These are phyloP conservation scores for Serpula lacrymans DNA, from an alignment of 768 basidiomycete genomes.

Conservation along the genomic window DNA sequence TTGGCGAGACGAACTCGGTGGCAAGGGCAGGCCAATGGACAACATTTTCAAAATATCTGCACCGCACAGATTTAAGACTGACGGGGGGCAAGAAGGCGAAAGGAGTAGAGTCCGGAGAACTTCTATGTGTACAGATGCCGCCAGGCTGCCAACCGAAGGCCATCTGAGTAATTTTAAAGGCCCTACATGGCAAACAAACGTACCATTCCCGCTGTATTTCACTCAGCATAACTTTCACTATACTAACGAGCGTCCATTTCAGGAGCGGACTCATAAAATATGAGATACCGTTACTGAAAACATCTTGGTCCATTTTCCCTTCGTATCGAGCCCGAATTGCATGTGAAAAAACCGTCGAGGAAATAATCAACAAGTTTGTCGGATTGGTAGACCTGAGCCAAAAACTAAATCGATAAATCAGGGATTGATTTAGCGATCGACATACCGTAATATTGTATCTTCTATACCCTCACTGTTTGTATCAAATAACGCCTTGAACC, in stretches of 20 bases:
- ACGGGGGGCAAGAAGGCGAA: conserved; percentile 60
- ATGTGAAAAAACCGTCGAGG: conserved; percentile 61
- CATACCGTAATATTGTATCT: conserved; percentile 66
- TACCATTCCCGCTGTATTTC: conserved; percentile 61
- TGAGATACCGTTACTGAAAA: conserved; percentile 68
- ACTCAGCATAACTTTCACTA: conserved; percentile 57
- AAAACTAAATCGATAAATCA: conserved; percentile 2
- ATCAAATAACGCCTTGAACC: conserved; percentile 81
- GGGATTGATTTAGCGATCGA: background rate
- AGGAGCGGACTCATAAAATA: conserved; percentile 73
- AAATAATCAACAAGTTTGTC: conserved; percentile 61
- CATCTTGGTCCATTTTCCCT: conserved; percentile 63
- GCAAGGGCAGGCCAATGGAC: conserved; percentile 24
- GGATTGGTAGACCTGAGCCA: conserved; percentile 64
- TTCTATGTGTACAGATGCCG: conserved; percentile 50
- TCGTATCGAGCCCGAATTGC: conserved; percentile 49
- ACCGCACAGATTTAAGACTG: conserved; percentile 64
- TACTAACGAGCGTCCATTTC: conserved; percentile 77
- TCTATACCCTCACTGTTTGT: conserved; percentile 78
- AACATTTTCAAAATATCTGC: conserved; percentile 46
- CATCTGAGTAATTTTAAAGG: background rate
- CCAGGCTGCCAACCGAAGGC: conserved; percentile 35
- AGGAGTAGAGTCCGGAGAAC: conserved; percentile 65
- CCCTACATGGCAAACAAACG: conserved; percentile 16
- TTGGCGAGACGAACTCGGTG: conserved; percentile 13